Evolutionary conservation across 2,329 filamentous ascomycete species (phyloP).

Genomic region (Arthrinium puccinioides): DNA sequence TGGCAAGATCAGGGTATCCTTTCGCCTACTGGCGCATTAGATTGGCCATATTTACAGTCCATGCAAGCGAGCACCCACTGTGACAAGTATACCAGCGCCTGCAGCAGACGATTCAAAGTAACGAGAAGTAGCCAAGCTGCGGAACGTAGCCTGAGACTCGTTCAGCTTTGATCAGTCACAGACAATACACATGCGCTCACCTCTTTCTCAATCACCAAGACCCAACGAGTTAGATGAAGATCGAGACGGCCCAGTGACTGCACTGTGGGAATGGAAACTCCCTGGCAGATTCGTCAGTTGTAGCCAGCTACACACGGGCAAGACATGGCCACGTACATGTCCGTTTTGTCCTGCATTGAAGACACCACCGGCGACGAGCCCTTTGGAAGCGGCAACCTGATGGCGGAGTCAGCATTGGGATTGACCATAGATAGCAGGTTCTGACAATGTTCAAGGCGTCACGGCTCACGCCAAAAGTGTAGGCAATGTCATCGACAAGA

Average conservation of each 20-base stretch:
- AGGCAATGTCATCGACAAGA: conserved; percentile 68
- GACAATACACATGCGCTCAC: conserved; percentile 30
- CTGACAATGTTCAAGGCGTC: conserved; percentile 63
- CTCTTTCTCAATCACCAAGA: conserved; percentile 76
- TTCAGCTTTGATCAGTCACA: conserved; percentile 15
- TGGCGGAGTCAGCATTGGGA: background rate
- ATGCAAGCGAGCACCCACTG: conserved; percentile 35
- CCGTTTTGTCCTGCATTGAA: too few relatives aligned
- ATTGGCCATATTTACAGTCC: background rate
- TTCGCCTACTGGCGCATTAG: conserved; percentile 50
- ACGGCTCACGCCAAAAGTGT: conserved; percentile 58
- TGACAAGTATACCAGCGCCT: conserved; percentile 59
- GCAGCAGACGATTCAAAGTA: conserved; percentile 44
- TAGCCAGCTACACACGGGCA: background rate
- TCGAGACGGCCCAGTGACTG: conserved; percentile 42
- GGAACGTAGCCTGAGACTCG: conserved; percentile 59
- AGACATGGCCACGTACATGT: too few relatives aligned
- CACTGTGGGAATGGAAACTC: conserved; percentile 51
- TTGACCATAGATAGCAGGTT: background rate
- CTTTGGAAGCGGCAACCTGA: conserved; percentile 68
- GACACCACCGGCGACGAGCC: conserved; percentile 60
- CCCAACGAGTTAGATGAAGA: conserved; percentile 47
- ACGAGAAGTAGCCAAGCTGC: conserved; percentile 50
- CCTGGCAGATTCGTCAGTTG: conserved; percentile 32
- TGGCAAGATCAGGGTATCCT: conserved; percentile 72